Evolutionary conservation across 148 eudicot genomes (phyloP).

Genomic region (Fagopyrum homotropicum): DNA sequence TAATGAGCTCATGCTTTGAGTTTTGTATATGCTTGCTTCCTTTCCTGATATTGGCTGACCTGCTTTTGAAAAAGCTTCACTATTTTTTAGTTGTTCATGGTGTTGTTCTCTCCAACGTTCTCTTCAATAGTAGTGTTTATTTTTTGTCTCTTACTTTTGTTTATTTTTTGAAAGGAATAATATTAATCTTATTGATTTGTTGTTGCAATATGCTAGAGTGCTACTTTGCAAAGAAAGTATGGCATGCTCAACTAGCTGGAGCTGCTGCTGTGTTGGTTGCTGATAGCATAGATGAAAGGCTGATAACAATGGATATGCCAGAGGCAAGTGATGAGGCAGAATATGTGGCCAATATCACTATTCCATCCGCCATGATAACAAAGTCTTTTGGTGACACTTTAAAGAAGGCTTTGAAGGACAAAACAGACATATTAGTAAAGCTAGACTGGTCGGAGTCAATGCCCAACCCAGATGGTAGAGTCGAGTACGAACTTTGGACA

Average conservation of each 20-base stretch:
- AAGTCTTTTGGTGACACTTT: constrained; percentile 50
- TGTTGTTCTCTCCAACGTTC: not conserved
- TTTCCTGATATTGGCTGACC: not conserved
- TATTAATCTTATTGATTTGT: not conserved
- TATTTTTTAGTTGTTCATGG: not conserved
- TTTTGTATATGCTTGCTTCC: not conserved
- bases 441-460: constrained; percentile 93
- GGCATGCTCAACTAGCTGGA: constrained; percentile 94
- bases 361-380: constrained; percentile 65
- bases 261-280: constrained; percentile 83
- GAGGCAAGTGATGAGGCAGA: constrained; percentile 59
- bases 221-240: constrained; percentile 83
- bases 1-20: not conserved
- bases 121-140: not conserved
- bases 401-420: constrained; percentile 42
- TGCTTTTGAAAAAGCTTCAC: not conserved
- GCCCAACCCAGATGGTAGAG: constrained; percentile 57
- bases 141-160: not conserved
- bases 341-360: constrained; percentile 59
- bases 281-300: constrained; percentile 65
- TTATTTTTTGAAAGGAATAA: not conserved
- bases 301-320: constrained; percentile 93
- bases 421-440: constrained; percentile 52
- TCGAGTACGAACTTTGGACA: constrained; percentile 69
- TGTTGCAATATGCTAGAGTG: constrained; percentile 35